A percentile compares a stretch with the other conserved stretches of the same genome.
These are phyloP conservation scores for Yamadazyma diospyri DNA, from an alignment of 1,139 yeast genomes.

Conservation along the genomic window DNA sequence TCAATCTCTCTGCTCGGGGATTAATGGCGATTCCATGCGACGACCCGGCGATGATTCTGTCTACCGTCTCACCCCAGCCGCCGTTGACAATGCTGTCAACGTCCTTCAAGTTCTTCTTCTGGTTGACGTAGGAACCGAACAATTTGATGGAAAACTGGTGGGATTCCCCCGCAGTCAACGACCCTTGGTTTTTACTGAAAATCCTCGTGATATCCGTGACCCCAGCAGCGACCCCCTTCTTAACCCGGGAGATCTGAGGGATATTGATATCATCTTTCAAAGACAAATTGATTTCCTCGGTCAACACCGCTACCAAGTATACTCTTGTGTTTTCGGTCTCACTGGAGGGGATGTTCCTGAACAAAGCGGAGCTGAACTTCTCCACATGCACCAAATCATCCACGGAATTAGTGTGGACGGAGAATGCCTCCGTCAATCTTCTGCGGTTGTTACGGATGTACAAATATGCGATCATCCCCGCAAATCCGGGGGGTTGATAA, in stretches of 20 bases:
- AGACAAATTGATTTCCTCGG: slow-evolving; percentile 52
- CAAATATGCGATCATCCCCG: slow-evolving; percentile 70
- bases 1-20: slow-evolving; percentile 74
- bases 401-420: slow-evolving; percentile 59
- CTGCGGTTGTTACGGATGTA: slow-evolving; percentile 64
- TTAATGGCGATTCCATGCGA: slow-evolving; percentile 77
- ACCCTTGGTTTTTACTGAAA: slow-evolving; percentile 63
- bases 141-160: slow-evolving; percentile 71
- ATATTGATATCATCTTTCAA: slow-evolving; percentile 20
- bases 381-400: slow-evolving; percentile 60
- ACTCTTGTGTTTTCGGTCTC: slow-evolving; percentile 61
- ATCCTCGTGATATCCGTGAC: slow-evolving; percentile 81
- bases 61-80: slow-evolving; percentile 90
- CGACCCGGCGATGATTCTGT: slow-evolving; percentile 75
- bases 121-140: slow-evolving; percentile 62
- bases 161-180: slow-evolving; percentile 57
- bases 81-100: slow-evolving; percentile 39
- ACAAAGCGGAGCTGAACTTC: slow-evolving; percentile 73
- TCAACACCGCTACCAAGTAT: slow-evolving; percentile 64
- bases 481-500: slow-evolving; percentile 64
- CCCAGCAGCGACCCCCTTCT: slow-evolving; percentile 87
- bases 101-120: slow-evolving; percentile 24
- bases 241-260: slow-evolving; percentile 43
- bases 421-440: slow-evolving; percentile 77
- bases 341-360: slow-evolving; percentile 72